phyloP scores from a whole-genome alignment of 306 rosid species.

The Astragalus glycyphyllos region DNA sequence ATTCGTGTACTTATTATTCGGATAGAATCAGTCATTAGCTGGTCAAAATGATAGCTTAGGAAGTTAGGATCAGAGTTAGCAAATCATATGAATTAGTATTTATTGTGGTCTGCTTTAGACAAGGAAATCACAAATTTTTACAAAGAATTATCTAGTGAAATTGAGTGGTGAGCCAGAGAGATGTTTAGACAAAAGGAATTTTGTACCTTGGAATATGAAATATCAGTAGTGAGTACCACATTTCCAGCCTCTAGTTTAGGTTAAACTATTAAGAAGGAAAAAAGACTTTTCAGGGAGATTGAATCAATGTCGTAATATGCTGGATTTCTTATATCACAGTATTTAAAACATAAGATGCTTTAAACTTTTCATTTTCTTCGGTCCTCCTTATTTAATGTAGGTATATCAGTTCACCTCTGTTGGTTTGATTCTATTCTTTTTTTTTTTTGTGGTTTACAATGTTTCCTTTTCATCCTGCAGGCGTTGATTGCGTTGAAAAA shows the following conservation, averaged over 20 bases:
- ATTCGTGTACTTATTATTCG: too few relatives aligned
- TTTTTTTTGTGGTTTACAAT: slow-evolving; percentile 29
- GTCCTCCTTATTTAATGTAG: slow-evolving; percentile 27
- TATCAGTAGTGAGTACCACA: slow-evolving; percentile 2
- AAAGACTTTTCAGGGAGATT: not conserved
- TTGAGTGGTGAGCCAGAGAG: not conserved
- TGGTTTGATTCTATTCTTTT: slow-evolving; percentile 10
- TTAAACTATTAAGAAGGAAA: slow-evolving; percentile 2
- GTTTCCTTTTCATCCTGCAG: slow-evolving; percentile 54
- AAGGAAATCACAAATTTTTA: too few relatives aligned
- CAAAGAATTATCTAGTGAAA: not conserved
- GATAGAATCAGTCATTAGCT: too few relatives aligned
- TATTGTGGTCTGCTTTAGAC: too few relatives aligned
- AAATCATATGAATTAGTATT: too few relatives aligned
- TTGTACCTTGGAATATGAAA: not conserved
- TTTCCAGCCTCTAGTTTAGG: slow-evolving; percentile 21
- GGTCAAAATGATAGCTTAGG: too few relatives aligned
- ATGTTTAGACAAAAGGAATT: not conserved
- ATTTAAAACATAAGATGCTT: slow-evolving; percentile 16
- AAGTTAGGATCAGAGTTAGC: too few relatives aligned
- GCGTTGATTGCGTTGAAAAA: slow-evolving; percentile 84
- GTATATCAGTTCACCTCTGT: not conserved
- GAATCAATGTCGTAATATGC: slow-evolving; percentile 18
- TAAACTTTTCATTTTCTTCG: not conserved
- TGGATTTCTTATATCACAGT: slow-evolving; percentile 12